phyloP scores from a whole-genome alignment of 1,139 yeast species.

The Suhomyces bribrorum region DNA sequence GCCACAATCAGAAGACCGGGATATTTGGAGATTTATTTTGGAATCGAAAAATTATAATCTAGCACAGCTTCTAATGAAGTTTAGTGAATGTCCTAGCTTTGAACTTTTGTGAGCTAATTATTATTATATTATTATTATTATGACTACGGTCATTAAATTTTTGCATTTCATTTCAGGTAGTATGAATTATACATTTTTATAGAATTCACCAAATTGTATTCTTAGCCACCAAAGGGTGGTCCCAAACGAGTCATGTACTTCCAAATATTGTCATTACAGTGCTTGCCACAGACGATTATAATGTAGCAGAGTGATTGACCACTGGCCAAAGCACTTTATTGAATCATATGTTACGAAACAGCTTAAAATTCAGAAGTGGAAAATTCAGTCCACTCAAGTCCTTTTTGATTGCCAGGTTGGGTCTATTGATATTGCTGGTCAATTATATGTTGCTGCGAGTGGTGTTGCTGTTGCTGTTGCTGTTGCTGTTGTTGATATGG shows the following conservation, averaged over 20 bases:
- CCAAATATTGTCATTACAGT: no score
- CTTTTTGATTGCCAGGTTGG: no score
- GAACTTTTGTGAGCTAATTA: constrained; percentile 7
- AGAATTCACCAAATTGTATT: no score
- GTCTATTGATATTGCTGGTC: constrained; percentile 14
- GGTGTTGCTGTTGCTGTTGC: constrained; percentile 24
- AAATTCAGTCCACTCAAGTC: not conserved
- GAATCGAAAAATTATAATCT: constrained; percentile 20
- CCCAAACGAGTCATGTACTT: no score
- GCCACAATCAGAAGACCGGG: constrained; percentile 13
- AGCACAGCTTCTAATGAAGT: constrained; percentile 22
- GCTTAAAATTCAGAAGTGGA: no score
- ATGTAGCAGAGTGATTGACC: no score
- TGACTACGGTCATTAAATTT: not conserved
- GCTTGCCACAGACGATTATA: no score
- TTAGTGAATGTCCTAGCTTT: constrained; percentile 17
- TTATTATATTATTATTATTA: no score
- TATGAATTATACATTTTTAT: no score
- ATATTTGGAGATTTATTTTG: constrained; percentile 23
- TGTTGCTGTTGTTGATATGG: constrained; percentile 42
- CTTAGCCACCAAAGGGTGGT: no score
- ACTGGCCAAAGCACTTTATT: no score
- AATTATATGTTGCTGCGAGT: constrained; percentile 12
- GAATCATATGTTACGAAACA: no score
- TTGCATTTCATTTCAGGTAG: not conserved